Percentiles rank a stretch among this genome's conserved stretches.
phyloP scores from a whole-genome alignment of 2,329 filamentous ascomycete genomes.

The Stagonosporopsis rhizophila region DNA sequence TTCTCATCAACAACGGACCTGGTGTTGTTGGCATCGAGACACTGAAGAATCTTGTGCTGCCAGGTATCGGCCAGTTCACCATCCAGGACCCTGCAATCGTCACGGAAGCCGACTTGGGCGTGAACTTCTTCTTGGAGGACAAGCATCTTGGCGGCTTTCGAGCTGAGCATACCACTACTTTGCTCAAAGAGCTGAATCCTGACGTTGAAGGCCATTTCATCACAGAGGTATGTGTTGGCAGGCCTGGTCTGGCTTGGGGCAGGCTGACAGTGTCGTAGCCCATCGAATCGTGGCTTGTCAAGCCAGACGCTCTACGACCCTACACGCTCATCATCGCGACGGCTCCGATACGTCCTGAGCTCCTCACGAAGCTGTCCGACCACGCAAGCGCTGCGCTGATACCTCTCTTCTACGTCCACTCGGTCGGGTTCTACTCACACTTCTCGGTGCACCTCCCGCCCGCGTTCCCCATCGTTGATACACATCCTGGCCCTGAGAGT shows the following conservation, averaged over 20 bases:
- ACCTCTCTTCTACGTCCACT: constrained; percentile 83
- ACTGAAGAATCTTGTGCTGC: constrained; percentile 95
- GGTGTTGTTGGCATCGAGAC: constrained; percentile 89
- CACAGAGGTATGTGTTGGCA: constrained; percentile 56
- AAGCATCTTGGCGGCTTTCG: constrained; percentile 76
- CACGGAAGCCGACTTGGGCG: constrained; percentile 82
- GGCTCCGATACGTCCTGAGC: constrained; percentile 63
- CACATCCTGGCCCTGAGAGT: constrained; percentile 86
- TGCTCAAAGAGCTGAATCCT: constrained; percentile 88
- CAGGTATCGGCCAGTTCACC: constrained; percentile 88
- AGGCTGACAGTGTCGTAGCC: constrained; percentile 45
- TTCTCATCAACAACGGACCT: constrained; percentile 85
- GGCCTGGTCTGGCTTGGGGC: background rate
- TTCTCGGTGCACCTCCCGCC: constrained; percentile 80
- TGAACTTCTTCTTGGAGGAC: constrained; percentile 96
- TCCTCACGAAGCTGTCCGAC: constrained; percentile 58
- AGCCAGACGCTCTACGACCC: constrained; percentile 51
- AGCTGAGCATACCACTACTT: constrained; percentile 76
- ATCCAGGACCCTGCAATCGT: constrained; percentile 84
- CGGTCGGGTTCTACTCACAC: constrained; percentile 88
- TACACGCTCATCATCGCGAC: constrained; percentile 69
- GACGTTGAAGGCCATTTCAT: constrained; percentile 82
- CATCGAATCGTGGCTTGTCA: constrained; percentile 53
- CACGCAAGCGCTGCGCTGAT: constrained; percentile 65
- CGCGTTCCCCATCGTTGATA: constrained; percentile 93